Conservation (phyloP, 1,284 basidiomycete genomes). For the Porogramme epimiltina region DNA sequence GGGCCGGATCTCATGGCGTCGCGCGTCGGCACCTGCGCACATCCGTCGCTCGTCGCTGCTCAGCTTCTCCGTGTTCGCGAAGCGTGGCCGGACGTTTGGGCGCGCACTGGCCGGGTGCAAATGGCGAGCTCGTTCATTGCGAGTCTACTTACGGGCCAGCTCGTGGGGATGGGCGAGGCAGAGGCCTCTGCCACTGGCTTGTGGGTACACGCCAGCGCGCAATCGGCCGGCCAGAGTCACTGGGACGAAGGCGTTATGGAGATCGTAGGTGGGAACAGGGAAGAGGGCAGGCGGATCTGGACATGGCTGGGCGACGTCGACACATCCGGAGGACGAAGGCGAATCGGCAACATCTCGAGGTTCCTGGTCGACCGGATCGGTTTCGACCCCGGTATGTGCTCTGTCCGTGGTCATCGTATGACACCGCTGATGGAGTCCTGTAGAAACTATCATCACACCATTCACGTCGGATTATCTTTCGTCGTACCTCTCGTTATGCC, state of each 20-base stretch:
- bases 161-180: conserved; percentile 70
- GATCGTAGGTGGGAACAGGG: conserved; percentile 70
- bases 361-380: conserved; percentile 81
- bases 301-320: conserved; percentile 80
- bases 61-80: conserved; percentile 73
- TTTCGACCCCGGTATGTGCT: conserved; percentile 72
- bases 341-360: conserved; percentile 65
- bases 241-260: conserved; percentile 82
- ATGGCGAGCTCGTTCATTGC: conserved; percentile 73
- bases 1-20: conserved; percentile 75
- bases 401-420: background rate
- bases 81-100: conserved; percentile 75
- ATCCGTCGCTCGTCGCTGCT: conserved; percentile 66
- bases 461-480: conserved; percentile 78
- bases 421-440: background rate
- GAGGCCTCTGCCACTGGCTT: conserved; percentile 78
- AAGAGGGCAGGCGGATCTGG: conserved; percentile 68
- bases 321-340: conserved; percentile 53
- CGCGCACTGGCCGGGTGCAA: conserved; percentile 65
- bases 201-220: conserved; percentile 55
- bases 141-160: conserved; percentile 70
- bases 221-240: conserved; percentile 44
- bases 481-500: conserved; percentile 73
- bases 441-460: conserved; percentile 72
- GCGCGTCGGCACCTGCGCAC: conserved; percentile 70